Base-by-base conservation (phyloP, 169 alveolate species). In the Theileria orientalis region DNA sequence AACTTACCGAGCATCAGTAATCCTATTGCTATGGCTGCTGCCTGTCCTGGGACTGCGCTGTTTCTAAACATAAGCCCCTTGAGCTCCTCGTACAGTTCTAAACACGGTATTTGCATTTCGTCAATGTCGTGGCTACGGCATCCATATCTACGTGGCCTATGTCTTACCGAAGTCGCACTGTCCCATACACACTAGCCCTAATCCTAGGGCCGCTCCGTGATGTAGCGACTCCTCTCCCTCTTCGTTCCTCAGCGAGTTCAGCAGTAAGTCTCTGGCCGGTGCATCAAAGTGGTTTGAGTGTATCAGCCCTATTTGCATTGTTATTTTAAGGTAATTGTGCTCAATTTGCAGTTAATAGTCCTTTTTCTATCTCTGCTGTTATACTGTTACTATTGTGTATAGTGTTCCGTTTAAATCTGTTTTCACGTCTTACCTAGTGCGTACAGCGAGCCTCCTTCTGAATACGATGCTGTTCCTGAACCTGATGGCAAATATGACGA, bases 1-100 rank as follows among this genome's bases (percentile, higher is more conserved):
- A 11, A 52, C n/a, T 14, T 57, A 13, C 94, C 94, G 13, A 92
- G 90, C 96, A 95, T 94, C 46, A 96, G 91, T 44, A 98, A 85
- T 0, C 99, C 99, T 59, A 93, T 92, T 19, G 96, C 98, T 79
- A 93, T 91, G 2, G 98, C 98, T 0, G 99, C 99, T 29, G 99
- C 99, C 90, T 98, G 99, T 0, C 99, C 99, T 29, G 97, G 91
- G 32, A 97, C 96, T 3, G 99, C 99, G 73, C 93, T 89, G 82
- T 97, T 98, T 35, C 92, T 90, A 82, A 86, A 94, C 44, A 98
- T 73, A 14, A 95, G 93, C 49, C 89, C 90, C 83, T 94, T 94
- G 51, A 96, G 73, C 25, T 90, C 96, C 76, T 95, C 98, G 79
- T 92, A 95, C 23, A 94, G 54, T 33, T 79, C 92, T 52, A 66